Conservation (phyloP, 2,329 filamentous ascomycete genomes). For the Aspergillus cejpii region DNA sequence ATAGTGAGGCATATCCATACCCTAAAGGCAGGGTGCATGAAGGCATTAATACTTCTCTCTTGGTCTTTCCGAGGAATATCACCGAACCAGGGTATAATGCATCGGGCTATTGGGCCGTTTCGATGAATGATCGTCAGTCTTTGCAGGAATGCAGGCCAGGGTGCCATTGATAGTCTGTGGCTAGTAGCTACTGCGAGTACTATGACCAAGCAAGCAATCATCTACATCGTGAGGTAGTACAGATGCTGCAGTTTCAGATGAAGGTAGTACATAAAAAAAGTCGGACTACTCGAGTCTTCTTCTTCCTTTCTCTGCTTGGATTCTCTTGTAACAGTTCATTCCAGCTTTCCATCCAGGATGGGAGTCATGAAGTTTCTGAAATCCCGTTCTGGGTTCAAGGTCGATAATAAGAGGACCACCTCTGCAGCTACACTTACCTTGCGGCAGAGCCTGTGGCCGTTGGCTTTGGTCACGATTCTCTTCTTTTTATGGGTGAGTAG, state of each 20-base stretch:
- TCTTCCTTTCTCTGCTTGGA: background rate
- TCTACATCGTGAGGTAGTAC: background rate
- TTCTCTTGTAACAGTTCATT: background rate
- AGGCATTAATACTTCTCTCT: no score
- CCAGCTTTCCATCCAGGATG: conserved; percentile 18
- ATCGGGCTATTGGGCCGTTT: background rate
- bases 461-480: conserved; percentile 43
- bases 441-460: conserved; percentile 40
- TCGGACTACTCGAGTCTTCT: background rate
- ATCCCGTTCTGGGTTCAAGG: conserved; percentile 27
- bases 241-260: background rate
- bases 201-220: background rate
- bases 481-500: conserved; percentile 48
- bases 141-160: no score
- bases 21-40: no score
- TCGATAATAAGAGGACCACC: conserved; percentile 34
- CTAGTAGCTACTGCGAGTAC: background rate
- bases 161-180: no score
- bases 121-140: background rate
- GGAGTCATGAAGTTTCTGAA: conserved; percentile 25
- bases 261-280: background rate
- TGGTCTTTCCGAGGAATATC: conserved; percentile 1
- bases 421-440: conserved; percentile 40
- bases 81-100: conserved; percentile 1
- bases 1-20: no score